These are phyloP conservation scores for Botrytis galanthina DNA, from an alignment of 2,329 filamentous ascomycete species.

Conservation along the genomic window DNA sequence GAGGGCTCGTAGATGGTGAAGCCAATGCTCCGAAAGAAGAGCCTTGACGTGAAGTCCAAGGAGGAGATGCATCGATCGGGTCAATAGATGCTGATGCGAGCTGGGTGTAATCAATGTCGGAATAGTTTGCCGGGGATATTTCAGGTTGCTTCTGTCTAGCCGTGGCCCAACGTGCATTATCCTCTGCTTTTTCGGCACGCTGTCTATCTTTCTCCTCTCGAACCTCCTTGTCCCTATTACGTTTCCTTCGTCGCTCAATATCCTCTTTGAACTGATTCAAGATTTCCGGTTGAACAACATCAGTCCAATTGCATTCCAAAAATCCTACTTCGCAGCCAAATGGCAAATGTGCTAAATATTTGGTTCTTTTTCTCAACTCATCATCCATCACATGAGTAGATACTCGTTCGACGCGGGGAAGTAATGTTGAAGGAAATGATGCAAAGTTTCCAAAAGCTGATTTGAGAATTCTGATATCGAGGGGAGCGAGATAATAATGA, in stretches of 20 bases:
- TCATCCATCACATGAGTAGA: constrained; percentile 71
- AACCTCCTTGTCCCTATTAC: constrained; percentile 65
- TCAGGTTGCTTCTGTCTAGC: constrained; percentile 56
- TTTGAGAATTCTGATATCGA: constrained; percentile 73
- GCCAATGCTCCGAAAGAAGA: constrained; percentile 67
- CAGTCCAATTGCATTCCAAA: constrained; percentile 73
- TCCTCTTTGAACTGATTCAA: constrained; percentile 61
- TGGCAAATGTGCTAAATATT: constrained; percentile 68
- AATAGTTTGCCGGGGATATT: constrained; percentile 48
- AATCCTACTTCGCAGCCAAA: constrained; percentile 72
- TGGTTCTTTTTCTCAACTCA: constrained; percentile 65
- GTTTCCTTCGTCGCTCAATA: constrained; percentile 60
- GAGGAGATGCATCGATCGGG: constrained; percentile 47
- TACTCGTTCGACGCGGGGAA: constrained; percentile 69
- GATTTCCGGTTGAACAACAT: constrained; percentile 60
- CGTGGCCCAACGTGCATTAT: constrained; percentile 61
- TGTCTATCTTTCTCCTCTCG: constrained; percentile 69
- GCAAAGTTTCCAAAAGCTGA: constrained; percentile 67
- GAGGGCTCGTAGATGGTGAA: constrained; percentile 78
- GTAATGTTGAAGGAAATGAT: constrained; percentile 65
- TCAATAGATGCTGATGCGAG: constrained; percentile 50
- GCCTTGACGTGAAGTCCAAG: constrained; percentile 54
- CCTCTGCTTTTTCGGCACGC: constrained; percentile 66
- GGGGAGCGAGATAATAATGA: constrained; percentile 69
- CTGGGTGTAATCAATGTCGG: constrained; percentile 67